Evolutionary conservation across 192 early-diverging fungal genomes (phyloP).

Genomic region (Mortierella alpina): DNA sequence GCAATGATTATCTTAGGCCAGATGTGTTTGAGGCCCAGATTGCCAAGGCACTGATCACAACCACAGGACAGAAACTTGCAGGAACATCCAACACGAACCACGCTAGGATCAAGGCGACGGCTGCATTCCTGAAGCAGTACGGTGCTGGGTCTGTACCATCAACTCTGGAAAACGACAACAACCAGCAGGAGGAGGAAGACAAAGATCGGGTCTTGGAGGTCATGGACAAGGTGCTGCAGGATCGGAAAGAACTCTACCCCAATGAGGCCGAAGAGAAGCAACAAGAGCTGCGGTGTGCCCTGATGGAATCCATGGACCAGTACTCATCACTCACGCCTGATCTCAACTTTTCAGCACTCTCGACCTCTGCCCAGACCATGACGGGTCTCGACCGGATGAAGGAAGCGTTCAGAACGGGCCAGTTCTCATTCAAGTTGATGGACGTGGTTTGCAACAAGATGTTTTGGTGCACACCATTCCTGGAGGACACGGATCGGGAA

Average conservation of each 20-base stretch:
- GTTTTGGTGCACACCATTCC: slow-evolving; percentile 61
- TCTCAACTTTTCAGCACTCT: not conserved
- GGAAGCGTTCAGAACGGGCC: slow-evolving; percentile 33
- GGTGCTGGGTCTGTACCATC: slow-evolving; percentile 16
- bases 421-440: slow-evolving; percentile 56
- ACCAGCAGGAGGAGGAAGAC: not conserved
- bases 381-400: slow-evolving; percentile 14
- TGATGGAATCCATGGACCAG: slow-evolving; percentile 43
- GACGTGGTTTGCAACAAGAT: slow-evolving; percentile 49
- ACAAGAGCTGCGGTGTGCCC: slow-evolving; percentile 22
- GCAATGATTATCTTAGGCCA: slow-evolving; percentile 61
- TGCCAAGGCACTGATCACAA: slow-evolving; percentile 6
- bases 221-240: slow-evolving; percentile 28
- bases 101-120: slow-evolving; percentile 37
- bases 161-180: not conserved
- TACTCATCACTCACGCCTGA: slow-evolving; percentile 9
- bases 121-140: slow-evolving; percentile 28
- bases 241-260: slow-evolving; percentile 22
- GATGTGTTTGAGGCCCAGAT: slow-evolving; percentile 49
- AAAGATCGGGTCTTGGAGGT: not conserved
- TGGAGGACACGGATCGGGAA: slow-evolving; percentile 59
- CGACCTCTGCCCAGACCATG: not conserved
- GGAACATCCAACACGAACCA: slow-evolving; percentile 24
- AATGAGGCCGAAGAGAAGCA: slow-evolving; percentile 13
- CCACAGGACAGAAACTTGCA: slow-evolving; percentile 24